These are phyloP conservation scores for Sclerotinia glacialis DNA, from an alignment of 2,329 filamentous ascomycete species.

Conservation along the genomic window DNA sequence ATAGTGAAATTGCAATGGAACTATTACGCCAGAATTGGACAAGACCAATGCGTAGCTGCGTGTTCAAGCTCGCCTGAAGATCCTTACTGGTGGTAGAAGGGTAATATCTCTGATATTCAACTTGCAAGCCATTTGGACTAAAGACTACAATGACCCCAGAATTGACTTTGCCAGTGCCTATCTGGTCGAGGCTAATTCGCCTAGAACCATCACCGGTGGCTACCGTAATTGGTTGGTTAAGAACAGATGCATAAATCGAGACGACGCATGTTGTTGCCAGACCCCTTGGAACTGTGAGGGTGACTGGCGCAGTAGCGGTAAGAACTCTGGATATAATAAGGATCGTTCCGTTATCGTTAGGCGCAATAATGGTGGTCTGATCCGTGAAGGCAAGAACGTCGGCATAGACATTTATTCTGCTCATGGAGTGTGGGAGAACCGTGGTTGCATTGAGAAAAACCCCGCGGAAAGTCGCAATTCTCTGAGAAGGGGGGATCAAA, in stretches of 20 bases:
- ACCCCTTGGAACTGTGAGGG: constrained; percentile 2
- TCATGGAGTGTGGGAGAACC: constrained; percentile 12
- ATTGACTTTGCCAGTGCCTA: not conserved
- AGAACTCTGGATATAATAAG: constrained; percentile 4
- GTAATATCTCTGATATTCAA: constrained; percentile 12
- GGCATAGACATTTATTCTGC: not conserved
- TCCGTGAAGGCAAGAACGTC: not conserved
- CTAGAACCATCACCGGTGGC: constrained; percentile 1
- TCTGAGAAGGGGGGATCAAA: not conserved
- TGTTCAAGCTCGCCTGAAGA: constrained; percentile 12
- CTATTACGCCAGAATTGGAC: constrained; percentile 13
- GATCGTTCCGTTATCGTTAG: not conserved
- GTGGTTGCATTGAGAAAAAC: not conserved
- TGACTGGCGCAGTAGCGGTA: constrained; percentile 2
- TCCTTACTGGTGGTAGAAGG: constrained; percentile 6
- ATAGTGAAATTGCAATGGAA: constrained; percentile 8
- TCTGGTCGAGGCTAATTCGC: not conserved
- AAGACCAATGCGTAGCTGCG: not conserved
- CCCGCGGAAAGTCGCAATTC: constrained; percentile 1
- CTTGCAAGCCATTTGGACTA: not conserved
- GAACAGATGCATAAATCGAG: constrained; percentile 3
- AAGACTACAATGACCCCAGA: constrained; percentile 9
- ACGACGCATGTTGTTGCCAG: constrained; percentile 2
- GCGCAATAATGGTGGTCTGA: constrained; percentile 2
- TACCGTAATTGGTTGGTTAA: constrained; percentile 2